Base-by-base conservation (phyloP, 768 basidiomycete species). In the Mycena albidolilacea region DNA sequence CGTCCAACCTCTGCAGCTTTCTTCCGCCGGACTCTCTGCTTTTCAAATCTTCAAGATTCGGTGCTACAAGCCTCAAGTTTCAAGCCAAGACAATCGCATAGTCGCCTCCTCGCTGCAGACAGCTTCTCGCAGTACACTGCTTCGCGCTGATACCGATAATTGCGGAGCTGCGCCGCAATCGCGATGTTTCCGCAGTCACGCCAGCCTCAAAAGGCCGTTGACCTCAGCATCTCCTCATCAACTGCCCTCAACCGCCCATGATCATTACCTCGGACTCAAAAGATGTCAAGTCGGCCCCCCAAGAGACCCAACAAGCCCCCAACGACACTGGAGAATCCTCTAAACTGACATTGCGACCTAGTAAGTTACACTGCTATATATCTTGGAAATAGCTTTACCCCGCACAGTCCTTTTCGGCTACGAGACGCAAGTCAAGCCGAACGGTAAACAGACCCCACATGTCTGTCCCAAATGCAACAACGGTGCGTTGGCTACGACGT, bases 391-490 rank as follows among this genome's bases (percentile, higher is more conserved):
- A 9, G 7, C 54, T 55, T 55, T 30, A 55, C 54, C 54, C 54
- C 64, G 17, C 52, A 11, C 50, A 52, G 35, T 52, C 10, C 23
- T 52, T 15, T 37, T 54, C 11, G 64, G 48, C 50, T 52, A 58
- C 17, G 65, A 57, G 46, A 41, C 41, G 8, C 55, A 46, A 4
- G n/a, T 44, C 19, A n/a, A 19, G 10, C 64, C 50, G 12, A 65
- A 11, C n/a, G 14, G 52, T 7, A 14, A 41, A 11, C 39, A 30
- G 48, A 52, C 7, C 3, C 15, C 37, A 38, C 54, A 55, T 14
- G 41, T 57, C 3, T 66, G 64, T 19, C 52, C 64, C n/a, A 43
- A 44, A 55, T 66, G 64, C 64, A 66, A 44, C 10, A 10, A 57
- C 14, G 21, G 64, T 66, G 30, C 4, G 39, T 30, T 55, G 7